Evolutionary conservation across 2,329 filamentous ascomycete species (phyloP), one percentile per base, ranked within the genome.

Genomic region (Pseudogymnoascus destructans): DNA sequence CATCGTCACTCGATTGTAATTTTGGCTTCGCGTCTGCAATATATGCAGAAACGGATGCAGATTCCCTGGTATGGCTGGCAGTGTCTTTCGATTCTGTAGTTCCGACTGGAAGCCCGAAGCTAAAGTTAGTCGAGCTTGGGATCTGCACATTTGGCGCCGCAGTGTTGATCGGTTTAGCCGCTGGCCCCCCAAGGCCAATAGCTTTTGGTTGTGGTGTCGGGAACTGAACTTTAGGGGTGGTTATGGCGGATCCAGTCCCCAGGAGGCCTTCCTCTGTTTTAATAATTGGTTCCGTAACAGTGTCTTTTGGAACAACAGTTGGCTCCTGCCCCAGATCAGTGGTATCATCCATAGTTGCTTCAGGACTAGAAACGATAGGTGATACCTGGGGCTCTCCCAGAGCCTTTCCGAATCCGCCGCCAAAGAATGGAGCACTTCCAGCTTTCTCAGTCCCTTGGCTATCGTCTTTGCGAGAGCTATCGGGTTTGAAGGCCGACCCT

Each of bases 401-500:
- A 11, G 79, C 78, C 59, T 78, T 77, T 5, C 77, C 75, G 68
- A 89, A 87, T 8, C 73, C 77, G 57, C 73, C 74, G n/a, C 80
- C 79, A 66, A 88, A 87, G 63, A 86, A 75, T 10, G 73, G 73
- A n/a, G 71, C 70, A 17, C 68, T 64, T n/a, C 70, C 69, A 19
- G 70, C 68, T 61, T 78, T 79, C 30, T 36, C 54, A 4, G 46
- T 4, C 9, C 15, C 46, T 7, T 78, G 74, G 33, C 76, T 71
- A 59, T 85, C 80, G 21, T 86, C 78, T 59, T 81, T 82, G 0
- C 79, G 75, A 46, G 77, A 89, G 1, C 67, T 66, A 58, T 68
- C 69, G 6, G 69, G 64, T 58, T 73, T 75, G 17, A 74, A 70
- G 1, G 67, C 68, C 9, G 68, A 66, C 11, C 63, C 64, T 13